A percentile compares a stretch with the other conserved stretches of the same genome.
phyloP scores from a whole-genome alignment of 2,329 filamentous ascomycete genomes.

The Plenodomus biglobosus region DNA sequence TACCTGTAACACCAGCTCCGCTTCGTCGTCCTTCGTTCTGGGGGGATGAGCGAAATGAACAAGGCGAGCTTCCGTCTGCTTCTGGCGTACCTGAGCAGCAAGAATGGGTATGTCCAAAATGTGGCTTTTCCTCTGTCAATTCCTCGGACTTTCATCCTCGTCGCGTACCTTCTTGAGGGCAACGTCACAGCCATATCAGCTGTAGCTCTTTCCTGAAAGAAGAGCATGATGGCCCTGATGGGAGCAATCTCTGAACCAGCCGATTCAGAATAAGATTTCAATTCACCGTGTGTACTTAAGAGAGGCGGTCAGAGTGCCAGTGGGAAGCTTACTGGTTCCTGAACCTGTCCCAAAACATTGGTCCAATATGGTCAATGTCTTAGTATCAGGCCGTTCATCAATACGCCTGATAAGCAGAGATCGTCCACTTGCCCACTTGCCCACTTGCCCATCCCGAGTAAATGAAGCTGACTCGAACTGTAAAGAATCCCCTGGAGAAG shows the following conservation, averaged over 20 bases:
- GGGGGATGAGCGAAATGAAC: conserved; percentile 60
- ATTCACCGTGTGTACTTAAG: too few relatives aligned
- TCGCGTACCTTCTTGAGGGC: conserved; percentile 17
- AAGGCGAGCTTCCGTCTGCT: conserved; percentile 68
- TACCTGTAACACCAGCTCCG: conserved; percentile 88
- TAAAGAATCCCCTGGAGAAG: conserved; percentile 50
- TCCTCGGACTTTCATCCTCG: conserved; percentile 32
- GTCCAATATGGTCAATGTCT: too few relatives aligned
- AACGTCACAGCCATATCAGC: conserved; percentile 1
- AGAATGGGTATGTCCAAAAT: conserved; percentile 82
- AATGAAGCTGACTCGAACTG: conserved; percentile 32
- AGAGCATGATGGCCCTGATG: neutral
- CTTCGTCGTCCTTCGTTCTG: conserved; percentile 69
- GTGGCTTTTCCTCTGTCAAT: conserved; percentile 39
- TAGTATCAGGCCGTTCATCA: neutral
- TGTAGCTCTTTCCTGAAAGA: neutral
- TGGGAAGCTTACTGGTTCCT: too few relatives aligned
- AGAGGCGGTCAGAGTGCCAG: too few relatives aligned
- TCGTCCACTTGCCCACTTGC: too few relatives aligned
- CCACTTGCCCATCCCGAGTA: neutral
- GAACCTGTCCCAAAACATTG: too few relatives aligned
- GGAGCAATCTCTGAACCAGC: neutral
- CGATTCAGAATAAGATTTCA: neutral
- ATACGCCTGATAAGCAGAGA: neutral
- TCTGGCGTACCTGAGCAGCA: conserved; percentile 83